phyloP scores from a whole-genome alignment of 2,329 filamentous ascomycete species.

The Ceratocystiopsis minuta region DNA sequence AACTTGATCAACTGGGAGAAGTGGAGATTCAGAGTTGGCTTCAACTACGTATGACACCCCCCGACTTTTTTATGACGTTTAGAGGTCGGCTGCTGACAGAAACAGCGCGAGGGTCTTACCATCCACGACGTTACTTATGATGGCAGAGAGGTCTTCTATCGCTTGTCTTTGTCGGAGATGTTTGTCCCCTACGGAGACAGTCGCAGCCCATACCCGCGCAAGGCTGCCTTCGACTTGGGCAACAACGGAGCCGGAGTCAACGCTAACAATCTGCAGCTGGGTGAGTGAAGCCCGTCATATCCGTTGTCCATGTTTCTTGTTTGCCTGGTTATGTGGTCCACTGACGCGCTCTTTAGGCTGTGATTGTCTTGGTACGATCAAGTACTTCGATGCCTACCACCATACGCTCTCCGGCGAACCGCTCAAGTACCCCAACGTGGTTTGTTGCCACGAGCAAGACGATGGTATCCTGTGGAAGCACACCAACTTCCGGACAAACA shows the following conservation, averaged over 20 bases:
- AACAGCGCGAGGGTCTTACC: conserved; percentile 38
- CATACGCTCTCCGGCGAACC: conserved; percentile 39
- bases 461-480: conserved; percentile 52
- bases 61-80: conserved; percentile 15
- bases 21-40: conserved; percentile 51
- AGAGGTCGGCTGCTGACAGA: not conserved
- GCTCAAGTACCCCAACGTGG: conserved; percentile 38
- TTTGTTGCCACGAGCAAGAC: conserved; percentile 21
- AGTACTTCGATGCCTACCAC: conserved; percentile 44
- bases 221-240: conserved; percentile 56
- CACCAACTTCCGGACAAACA: conserved; percentile 45
- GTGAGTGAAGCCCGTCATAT: not conserved
- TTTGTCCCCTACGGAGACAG: conserved; percentile 47
- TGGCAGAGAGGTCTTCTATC: conserved; percentile 44
- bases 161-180: conserved; percentile 52
- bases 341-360: conserved; percentile 26
- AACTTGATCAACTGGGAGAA: conserved; percentile 42
- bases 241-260: conserved; percentile 48
- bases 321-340: too few relatives aligned
- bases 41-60: conserved; percentile 43
- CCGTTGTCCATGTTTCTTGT: too few relatives aligned
- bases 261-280: conserved; percentile 46
- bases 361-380: conserved; percentile 51
- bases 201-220: conserved; percentile 46
- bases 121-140: conserved; percentile 53